Evolutionary conservation across 768 basidiomycete species (phyloP).

Genomic region (Boletus huronensis): DNA sequence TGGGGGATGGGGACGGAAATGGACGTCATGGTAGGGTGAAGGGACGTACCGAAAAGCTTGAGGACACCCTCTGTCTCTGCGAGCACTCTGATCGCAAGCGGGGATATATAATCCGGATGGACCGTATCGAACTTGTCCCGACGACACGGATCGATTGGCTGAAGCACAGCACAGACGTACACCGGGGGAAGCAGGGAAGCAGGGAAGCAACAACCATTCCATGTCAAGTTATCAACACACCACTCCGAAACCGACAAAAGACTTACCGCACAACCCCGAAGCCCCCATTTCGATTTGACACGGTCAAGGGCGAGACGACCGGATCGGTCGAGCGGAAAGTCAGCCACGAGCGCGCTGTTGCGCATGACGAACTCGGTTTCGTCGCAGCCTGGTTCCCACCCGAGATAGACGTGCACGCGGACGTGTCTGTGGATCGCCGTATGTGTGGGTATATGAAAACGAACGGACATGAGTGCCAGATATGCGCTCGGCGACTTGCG

Average conservation of each 20-base stretch:
- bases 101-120: constrained; percentile 26
- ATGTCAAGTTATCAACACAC: not conserved
- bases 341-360: constrained; percentile 25
- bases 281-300: constrained; percentile 22
- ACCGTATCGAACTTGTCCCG: constrained; percentile 17
- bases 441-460: not conserved
- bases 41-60: constrained; percentile 26
- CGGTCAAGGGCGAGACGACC: constrained; percentile 19
- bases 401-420: constrained; percentile 31
- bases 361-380: constrained; percentile 29
- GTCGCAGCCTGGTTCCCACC: constrained; percentile 27
- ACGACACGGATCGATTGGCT: constrained; percentile 24
- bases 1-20: not conserved
- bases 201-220: not conserved
- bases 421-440: constrained; percentile 18
- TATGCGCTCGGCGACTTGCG: not conserved
- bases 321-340: constrained; percentile 24
- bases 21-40: not conserved
- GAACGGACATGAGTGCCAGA: not conserved
- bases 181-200: not conserved
- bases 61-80: constrained; percentile 24
- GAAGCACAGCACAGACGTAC: not conserved
- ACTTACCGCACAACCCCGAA: constrained; percentile 22
- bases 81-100: constrained; percentile 26
- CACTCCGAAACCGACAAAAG: not conserved